phyloP scores from a whole-genome alignment of 2,329 filamentous ascomycete genomes.

The Salinomyces thailandicus region DNA sequence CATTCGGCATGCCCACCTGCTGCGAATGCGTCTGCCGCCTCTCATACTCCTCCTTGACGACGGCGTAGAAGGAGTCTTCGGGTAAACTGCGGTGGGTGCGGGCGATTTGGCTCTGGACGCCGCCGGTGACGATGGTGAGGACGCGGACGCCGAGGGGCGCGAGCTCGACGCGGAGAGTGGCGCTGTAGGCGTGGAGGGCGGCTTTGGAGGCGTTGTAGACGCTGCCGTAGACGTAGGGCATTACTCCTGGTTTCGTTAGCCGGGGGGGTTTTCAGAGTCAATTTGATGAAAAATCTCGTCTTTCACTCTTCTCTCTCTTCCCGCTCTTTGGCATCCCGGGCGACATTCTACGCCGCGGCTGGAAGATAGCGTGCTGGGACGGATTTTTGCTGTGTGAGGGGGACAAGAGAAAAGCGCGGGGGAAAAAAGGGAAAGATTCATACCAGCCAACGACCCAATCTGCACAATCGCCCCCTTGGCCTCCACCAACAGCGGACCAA shows the following conservation, averaged over 20 bases:
- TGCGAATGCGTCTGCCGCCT: constrained; percentile 45
- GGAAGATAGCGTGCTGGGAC: no score
- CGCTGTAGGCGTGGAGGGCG: constrained; percentile 47
- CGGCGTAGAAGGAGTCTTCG: constrained; percentile 41
- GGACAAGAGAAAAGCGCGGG: no score
- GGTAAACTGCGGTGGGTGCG: constrained; percentile 40
- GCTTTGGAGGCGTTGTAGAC: constrained; percentile 51
- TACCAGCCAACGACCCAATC: constrained; percentile 35
- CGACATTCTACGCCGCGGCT: no score
- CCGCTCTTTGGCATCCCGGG: no score
- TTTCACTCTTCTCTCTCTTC: neutral
- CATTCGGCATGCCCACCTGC: constrained; percentile 41
- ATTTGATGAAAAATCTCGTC: neutral
- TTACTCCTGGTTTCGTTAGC: constrained; percentile 16
- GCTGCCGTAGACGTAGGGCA: constrained; percentile 33
- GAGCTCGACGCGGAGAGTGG: constrained; percentile 49
- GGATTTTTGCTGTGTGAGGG: no score
- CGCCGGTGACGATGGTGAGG: constrained; percentile 45
- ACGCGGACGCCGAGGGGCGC: constrained; percentile 41
- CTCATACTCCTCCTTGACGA: constrained; percentile 42
- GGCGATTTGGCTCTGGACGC: constrained; percentile 49
- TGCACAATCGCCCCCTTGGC: constrained; percentile 35
- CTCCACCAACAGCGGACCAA: constrained; percentile 43
- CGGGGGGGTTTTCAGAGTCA: neutral
- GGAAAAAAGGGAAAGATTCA: neutral